Conservation (phyloP, 176 grass and related monocot species). For the Paspalum vaginatum region DNA sequence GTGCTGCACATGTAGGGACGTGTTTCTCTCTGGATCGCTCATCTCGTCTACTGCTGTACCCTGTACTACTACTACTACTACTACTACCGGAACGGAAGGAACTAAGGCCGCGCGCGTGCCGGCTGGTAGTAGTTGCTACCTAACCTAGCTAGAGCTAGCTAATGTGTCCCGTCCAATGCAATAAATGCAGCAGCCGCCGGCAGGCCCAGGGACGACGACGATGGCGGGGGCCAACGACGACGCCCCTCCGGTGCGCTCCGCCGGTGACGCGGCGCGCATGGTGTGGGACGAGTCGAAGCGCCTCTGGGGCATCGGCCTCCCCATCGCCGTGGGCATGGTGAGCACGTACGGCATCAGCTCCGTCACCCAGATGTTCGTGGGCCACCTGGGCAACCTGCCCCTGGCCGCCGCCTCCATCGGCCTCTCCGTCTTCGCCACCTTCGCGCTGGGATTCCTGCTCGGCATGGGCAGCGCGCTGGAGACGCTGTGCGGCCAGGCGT, state of each 20-base stretch:
- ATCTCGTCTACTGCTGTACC: too few relatives aligned
- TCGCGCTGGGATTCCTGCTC: slow-evolving; percentile 66
- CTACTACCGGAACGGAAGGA: too few relatives aligned
- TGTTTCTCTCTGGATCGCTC: too few relatives aligned
- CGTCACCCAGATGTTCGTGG: slow-evolving; percentile 63
- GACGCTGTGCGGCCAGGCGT: slow-evolving; percentile 88
- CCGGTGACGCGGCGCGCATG: slow-evolving; percentile 30
- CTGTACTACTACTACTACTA: too few relatives aligned
- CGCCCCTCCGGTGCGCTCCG: not conserved
- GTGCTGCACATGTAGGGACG: too few relatives aligned
- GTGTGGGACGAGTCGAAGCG: slow-evolving; percentile 46
- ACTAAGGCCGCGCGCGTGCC: too few relatives aligned
- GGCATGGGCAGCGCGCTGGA: slow-evolving; percentile 94
- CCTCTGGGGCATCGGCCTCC: slow-evolving; percentile 66
- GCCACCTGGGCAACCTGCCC: slow-evolving; percentile 66
- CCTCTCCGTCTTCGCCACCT: slow-evolving; percentile 63
- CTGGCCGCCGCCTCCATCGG: slow-evolving; percentile 59
- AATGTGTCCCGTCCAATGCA: too few relatives aligned
- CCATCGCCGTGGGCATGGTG: slow-evolving; percentile 54
- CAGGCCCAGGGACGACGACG: too few relatives aligned
- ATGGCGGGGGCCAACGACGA: not conserved
- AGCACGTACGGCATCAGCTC: slow-evolving; percentile 53
- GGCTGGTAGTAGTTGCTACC: too few relatives aligned
- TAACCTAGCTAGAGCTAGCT: too few relatives aligned
- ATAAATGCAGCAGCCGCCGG: too few relatives aligned